Evolutionary conservation across 495 filamentous ascomycete species (phyloP).

Genomic region (Neurospora sp.): DNA sequence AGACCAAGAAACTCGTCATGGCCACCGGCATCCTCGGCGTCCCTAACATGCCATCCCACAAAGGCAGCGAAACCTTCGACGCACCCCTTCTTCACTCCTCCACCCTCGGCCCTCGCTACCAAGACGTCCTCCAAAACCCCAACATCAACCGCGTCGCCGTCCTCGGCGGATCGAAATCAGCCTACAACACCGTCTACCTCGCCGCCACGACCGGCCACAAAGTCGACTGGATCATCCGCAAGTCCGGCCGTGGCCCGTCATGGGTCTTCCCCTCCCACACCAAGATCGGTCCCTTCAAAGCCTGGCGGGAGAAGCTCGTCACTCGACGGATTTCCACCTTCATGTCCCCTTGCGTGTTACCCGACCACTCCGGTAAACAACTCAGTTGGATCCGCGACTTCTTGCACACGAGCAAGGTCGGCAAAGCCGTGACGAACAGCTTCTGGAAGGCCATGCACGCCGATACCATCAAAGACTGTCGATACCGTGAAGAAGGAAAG

Average conservation of each 20-base stretch:
- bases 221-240: conserved; percentile 64
- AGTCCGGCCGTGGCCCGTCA: conserved; percentile 55
- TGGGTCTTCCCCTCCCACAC: conserved; percentile 47
- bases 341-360: conserved; percentile 15
- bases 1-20: conserved; percentile 49
- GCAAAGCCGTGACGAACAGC: conserved; percentile 45
- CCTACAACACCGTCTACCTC: conserved; percentile 61
- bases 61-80: conserved; percentile 40
- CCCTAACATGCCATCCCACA: conserved; percentile 37
- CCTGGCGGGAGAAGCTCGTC: conserved; percentile 35
- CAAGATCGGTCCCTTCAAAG: conserved; percentile 16
- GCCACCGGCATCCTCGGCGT: conserved; percentile 61
- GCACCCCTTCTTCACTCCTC: conserved; percentile 52
- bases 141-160: conserved; percentile 35
- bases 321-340: conserved; percentile 33
- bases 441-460: conserved; percentile 51
- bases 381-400: conserved; percentile 12
- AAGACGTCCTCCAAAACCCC: conserved; percentile 10
- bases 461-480: conserved; percentile 44
- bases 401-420: conserved; percentile 47
- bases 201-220: conserved; percentile 48
- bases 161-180: conserved; percentile 62
- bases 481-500: conserved; percentile 24
- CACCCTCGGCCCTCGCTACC: conserved; percentile 31
- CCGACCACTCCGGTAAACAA: conserved; percentile 11